phyloP scores from a whole-genome alignment of 345 rosid genomes.

The Barbarea vulgaris region DNA sequence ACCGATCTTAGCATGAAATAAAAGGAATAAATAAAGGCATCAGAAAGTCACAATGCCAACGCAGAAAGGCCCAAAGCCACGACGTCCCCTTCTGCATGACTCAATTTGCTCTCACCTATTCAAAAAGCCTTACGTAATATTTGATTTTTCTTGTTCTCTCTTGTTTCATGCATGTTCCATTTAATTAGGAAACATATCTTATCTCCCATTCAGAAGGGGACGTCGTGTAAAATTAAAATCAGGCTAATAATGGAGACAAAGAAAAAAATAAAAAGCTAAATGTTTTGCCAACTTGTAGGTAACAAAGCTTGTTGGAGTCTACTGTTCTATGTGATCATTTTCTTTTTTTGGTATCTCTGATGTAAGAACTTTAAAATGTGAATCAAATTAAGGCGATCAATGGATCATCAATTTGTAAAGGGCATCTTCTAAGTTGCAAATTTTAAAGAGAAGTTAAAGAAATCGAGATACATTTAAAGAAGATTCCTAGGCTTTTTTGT shows the following conservation, averaged over 20 bases:
- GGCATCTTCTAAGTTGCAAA: neutral
- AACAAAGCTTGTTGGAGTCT: conserved; percentile 20
- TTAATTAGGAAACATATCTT: conserved; percentile 32
- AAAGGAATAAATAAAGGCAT: conserved; percentile 29
- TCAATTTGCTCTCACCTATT: conserved; percentile 24
- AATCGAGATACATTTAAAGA: neutral
- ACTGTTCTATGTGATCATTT: conserved; percentile 14
- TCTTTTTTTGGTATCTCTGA: neutral
- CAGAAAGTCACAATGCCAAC: conserved; percentile 37
- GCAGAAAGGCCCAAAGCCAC: conserved; percentile 40
- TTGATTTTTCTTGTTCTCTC: neutral
- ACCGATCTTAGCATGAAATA: conserved; percentile 25
- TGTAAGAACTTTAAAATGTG: conserved; percentile 10
- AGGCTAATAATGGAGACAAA: neutral
- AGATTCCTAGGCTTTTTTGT: neutral
- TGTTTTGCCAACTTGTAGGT: conserved; percentile 32
- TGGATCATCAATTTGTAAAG: neutral
- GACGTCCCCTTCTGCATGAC: conserved; percentile 35
- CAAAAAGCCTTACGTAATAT: conserved; percentile 28
- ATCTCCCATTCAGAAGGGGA: neutral
- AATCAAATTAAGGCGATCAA: neutral
- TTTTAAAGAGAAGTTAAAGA: neutral
- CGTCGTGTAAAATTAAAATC: neutral
- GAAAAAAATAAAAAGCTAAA: neutral
- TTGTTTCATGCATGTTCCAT: conserved; percentile 14